Evolutionary conservation across 2,329 filamentous ascomycete genomes (phyloP).

Genomic region (Paramyrothecium roridum): DNA sequence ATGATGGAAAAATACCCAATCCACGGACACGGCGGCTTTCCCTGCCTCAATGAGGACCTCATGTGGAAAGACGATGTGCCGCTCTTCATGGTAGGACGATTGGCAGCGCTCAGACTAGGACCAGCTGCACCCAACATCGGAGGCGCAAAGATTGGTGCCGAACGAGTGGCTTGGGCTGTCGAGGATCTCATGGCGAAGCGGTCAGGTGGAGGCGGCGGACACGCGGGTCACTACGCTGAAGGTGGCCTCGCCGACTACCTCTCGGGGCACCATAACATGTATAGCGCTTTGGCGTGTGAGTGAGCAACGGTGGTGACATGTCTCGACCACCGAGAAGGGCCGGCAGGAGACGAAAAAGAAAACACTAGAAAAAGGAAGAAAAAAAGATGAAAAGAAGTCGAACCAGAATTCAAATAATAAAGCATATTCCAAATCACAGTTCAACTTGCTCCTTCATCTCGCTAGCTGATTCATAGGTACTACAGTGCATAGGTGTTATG

Average conservation of each 20-base stretch:
- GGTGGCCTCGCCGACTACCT: constrained; percentile 22
- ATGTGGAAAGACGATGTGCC: constrained; percentile 74
- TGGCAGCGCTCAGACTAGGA: constrained; percentile 66
- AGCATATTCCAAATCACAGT: too few relatives aligned
- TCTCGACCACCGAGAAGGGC: too few relatives aligned
- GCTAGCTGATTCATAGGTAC: too few relatives aligned
- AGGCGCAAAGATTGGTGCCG: constrained; percentile 69
- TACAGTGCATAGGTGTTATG: too few relatives aligned
- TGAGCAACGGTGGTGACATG: not conserved
- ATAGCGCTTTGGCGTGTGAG: constrained; percentile 19
- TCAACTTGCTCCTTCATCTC: too few relatives aligned
- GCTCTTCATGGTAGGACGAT: constrained; percentile 65
- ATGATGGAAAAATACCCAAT: constrained; percentile 61
- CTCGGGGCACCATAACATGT: constrained; percentile 33
- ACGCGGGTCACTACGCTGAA: constrained; percentile 3
- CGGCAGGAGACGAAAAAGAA: too few relatives aligned
- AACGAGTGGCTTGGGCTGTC: constrained; percentile 69
- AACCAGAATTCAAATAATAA: too few relatives aligned
- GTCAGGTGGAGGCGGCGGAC: constrained; percentile 7
- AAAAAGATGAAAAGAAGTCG: too few relatives aligned
- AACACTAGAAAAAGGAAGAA: too few relatives aligned
- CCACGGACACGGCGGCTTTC: constrained; percentile 60
- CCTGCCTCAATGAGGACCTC: constrained; percentile 72
- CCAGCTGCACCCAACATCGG: constrained; percentile 73
- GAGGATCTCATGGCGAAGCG: constrained; percentile 45